phyloP scores from a whole-genome alignment of 768 basidiomycete genomes.

The Leccinum uliginosum region DNA sequence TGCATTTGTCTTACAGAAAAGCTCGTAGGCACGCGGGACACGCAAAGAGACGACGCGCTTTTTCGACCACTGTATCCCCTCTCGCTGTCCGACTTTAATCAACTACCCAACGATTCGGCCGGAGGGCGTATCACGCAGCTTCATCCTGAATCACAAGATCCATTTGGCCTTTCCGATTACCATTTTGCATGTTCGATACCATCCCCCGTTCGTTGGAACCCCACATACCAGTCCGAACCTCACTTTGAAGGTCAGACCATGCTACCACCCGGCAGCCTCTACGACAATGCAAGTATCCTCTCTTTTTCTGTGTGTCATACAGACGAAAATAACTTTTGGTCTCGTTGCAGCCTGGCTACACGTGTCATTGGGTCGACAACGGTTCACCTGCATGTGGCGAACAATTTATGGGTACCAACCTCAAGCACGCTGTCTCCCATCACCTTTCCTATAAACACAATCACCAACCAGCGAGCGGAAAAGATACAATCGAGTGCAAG shows the following conservation, averaged over 20 bases:
- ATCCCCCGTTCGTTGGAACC: neutral
- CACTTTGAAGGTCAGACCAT: neutral
- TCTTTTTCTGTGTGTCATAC: neutral
- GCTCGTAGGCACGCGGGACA: neutral
- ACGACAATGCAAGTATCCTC: no score
- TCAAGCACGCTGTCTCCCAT: constrained; percentile 11
- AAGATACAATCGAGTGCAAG: constrained; percentile 3
- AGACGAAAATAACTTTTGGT: neutral
- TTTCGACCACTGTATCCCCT: neutral
- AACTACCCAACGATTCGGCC: neutral
- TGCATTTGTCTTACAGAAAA: neutral
- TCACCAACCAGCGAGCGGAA: constrained; percentile 4
- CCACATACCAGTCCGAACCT: neutral
- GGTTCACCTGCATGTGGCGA: constrained; percentile 8
- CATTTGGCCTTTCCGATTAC: neutral
- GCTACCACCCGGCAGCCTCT: no score
- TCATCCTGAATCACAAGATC: neutral
- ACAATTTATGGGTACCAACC: neutral
- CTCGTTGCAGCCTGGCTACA: neutral
- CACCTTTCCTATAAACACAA: constrained; percentile 9
- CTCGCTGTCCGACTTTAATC: no score
- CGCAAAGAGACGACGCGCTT: neutral
- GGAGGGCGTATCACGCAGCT: neutral
- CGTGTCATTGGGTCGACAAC: constrained; percentile 11
- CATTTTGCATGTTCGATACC: neutral